Conservation (phyloP, 2,329 filamentous ascomycete species). For the Ceratocystis lukuohia region DNA sequence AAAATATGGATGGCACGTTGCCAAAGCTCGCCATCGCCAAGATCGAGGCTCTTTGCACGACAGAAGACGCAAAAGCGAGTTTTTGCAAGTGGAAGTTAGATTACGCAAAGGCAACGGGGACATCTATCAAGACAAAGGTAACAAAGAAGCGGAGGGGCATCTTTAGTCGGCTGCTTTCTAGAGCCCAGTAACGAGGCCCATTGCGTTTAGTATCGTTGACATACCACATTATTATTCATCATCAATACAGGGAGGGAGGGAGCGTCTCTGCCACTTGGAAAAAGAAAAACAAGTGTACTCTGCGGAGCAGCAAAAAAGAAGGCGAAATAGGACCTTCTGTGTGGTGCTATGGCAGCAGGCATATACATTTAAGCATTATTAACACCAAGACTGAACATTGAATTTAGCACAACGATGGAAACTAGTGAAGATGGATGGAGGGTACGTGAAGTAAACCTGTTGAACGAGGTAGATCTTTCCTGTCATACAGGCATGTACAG, state of each 20-base stretch:
- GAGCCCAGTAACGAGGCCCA: background rate
- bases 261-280: background rate
- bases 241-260: background rate
- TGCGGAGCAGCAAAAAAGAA: background rate
- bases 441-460: background rate
- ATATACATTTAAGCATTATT: background rate
- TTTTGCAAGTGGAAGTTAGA: conserved; percentile 15
- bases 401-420: background rate
- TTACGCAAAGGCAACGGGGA: conserved; percentile 13
- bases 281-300: background rate
- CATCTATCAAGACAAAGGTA: conserved; percentile 14
- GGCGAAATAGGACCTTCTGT: background rate
- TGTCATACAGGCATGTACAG: background rate
- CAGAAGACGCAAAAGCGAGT: conserved; percentile 15
- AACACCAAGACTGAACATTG: background rate
- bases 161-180: conserved; percentile 16
- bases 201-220: background rate
- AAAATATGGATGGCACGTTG: conserved; percentile 13
- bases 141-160: conserved; percentile 13
- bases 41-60: conserved; percentile 18
- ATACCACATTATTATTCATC: background rate
- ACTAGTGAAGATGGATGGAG: background rate
- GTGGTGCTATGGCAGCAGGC: background rate
- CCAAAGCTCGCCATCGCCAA: conserved; percentile 16
- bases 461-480: background rate